Percentiles rank a stretch among this genome's conserved stretches.
These are phyloP conservation scores for Hemileccinum rubropunctum DNA, from an alignment of 768 basidiomycete genomes.

Conservation along the genomic window DNA sequence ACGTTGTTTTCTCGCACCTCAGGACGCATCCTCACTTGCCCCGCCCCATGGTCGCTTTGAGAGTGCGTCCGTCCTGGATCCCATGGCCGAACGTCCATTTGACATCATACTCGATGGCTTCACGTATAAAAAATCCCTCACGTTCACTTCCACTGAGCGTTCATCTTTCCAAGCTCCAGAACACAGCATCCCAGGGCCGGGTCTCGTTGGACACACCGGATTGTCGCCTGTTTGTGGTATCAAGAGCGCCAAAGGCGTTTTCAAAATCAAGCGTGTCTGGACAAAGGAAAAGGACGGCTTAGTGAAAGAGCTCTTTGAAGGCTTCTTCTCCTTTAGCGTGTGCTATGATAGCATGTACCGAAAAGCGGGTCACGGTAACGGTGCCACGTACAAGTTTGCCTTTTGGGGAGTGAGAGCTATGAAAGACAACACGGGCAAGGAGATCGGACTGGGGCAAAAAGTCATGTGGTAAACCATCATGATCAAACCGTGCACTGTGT, in stretches of 20 bases:
- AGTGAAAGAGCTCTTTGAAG: slow-evolving; percentile 39
- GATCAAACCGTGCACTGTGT: too few species aligned
- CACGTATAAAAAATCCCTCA: slow-evolving; percentile 22
- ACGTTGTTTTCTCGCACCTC: slow-evolving; percentile 25
- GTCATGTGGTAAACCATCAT: neutral
- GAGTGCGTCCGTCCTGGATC: slow-evolving; percentile 29
- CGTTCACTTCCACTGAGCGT: slow-evolving; percentile 28
- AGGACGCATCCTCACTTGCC: neutral
- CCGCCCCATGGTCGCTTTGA: slow-evolving; percentile 25
- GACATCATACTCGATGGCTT: slow-evolving; percentile 29
- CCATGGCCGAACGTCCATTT: slow-evolving; percentile 36
- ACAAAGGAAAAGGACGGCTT: slow-evolving; percentile 16
- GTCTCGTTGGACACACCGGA: slow-evolving; percentile 26
- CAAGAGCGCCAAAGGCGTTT: slow-evolving; percentile 30
- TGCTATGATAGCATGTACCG: slow-evolving; percentile 33
- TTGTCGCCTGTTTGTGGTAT: slow-evolving; percentile 33
- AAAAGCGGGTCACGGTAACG: slow-evolving; percentile 36
- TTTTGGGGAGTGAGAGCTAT: slow-evolving; percentile 41
- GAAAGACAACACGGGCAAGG: slow-evolving; percentile 31
- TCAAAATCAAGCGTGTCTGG: slow-evolving; percentile 38
- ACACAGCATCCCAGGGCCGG: slow-evolving; percentile 20
- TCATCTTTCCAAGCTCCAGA: slow-evolving; percentile 25
- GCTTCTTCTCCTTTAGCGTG: slow-evolving; percentile 36
- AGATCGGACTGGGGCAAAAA: slow-evolving; percentile 34
- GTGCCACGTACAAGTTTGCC: slow-evolving; percentile 26